Conservation (phyloP, 2,329 filamentous ascomycete genomes). For the Botrytis elliptica region DNA sequence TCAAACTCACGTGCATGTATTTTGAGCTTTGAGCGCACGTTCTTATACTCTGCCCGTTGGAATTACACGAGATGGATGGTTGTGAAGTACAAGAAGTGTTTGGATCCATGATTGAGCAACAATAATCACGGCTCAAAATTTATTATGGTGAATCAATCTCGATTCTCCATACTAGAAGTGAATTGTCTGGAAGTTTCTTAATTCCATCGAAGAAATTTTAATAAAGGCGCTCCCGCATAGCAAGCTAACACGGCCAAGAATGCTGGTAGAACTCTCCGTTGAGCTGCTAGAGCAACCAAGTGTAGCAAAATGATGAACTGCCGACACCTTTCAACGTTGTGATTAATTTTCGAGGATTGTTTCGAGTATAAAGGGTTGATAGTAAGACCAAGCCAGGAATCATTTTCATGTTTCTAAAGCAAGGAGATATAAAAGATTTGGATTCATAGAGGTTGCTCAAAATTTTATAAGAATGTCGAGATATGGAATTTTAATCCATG, state of each 20-base stretch:
- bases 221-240: accelerated
- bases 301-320: background rate
- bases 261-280: background rate
- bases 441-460: accelerated
- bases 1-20: background rate
- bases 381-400: background rate
- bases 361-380: accelerated
- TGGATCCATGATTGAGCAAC: accelerated
- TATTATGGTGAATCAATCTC: accelerated
- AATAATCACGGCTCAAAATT: background rate
- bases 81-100: no score
- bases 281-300: background rate
- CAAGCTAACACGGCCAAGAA: background rate
- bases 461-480: background rate
- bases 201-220: accelerated
- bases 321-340: background rate
- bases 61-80: no score
- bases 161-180: background rate
- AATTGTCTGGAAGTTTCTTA: background rate
- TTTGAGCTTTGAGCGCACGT: accelerated
- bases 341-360: accelerated
- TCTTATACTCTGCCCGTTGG: accelerated
- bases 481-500: background rate
- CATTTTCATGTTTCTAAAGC: accelerated
- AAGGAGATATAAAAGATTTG: background rate